These are phyloP conservation scores for Sphaerulina populicola DNA, from an alignment of 2,329 filamentous ascomycete species.

Conservation along the genomic window DNA sequence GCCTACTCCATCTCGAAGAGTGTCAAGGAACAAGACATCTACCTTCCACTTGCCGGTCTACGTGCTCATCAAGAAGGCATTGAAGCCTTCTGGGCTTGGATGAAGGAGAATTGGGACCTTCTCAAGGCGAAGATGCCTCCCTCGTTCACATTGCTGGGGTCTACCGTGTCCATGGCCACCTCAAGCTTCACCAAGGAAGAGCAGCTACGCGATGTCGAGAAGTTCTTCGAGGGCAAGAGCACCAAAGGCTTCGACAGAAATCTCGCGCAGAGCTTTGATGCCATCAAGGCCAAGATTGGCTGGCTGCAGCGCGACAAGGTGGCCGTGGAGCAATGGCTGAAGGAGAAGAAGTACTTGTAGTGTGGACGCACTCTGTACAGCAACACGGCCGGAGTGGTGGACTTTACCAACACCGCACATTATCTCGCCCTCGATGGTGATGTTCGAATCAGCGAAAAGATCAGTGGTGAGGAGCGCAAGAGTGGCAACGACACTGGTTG, in stretches of 20 bases:
- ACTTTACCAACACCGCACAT: no score
- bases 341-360: conserved; percentile 54
- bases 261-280: conserved; percentile 80
- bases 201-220: conserved; percentile 66
- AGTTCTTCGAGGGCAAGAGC: conserved; percentile 73
- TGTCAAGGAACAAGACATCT: conserved; percentile 90
- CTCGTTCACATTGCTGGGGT: conserved; percentile 76
- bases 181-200: conserved; percentile 68
- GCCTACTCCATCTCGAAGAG: conserved; percentile 66
- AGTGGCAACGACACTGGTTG: no score
- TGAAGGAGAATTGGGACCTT: conserved; percentile 81
- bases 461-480: no score
- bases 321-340: conserved; percentile 68
- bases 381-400: no score
- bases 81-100: conserved; percentile 70
- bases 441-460: no score
- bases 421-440: no score
- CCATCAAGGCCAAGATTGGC: conserved; percentile 72
- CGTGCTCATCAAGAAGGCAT: conserved; percentile 70
- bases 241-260: conserved; percentile 83
- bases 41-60: conserved; percentile 74
- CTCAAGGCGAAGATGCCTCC: conserved; percentile 75
- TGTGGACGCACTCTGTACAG: no score
- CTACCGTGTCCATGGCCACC: conserved; percentile 73
- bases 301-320: conserved; percentile 70